phyloP scores from a whole-genome alignment of 1,139 yeast species.

The Lizanozyma gosingica region DNA sequence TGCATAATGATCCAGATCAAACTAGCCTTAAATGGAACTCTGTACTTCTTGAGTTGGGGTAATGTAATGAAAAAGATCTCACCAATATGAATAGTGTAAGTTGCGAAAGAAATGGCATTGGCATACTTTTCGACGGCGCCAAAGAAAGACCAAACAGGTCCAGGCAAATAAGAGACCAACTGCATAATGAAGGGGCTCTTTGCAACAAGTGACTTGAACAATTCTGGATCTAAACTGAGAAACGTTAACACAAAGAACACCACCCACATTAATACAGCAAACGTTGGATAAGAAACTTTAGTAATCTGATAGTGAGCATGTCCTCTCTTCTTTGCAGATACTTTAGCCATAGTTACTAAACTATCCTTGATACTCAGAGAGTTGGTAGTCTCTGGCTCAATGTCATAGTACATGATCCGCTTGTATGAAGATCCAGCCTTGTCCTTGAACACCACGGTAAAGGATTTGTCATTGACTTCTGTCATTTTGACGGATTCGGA shows the following conservation, averaged over 20 bases:
- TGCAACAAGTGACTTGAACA: slow-evolving; percentile 15
- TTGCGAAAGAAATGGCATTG: slow-evolving; percentile 8
- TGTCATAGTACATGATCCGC: neutral
- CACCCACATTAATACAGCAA: slow-evolving; percentile 11
- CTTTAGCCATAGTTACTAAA: slow-evolving; percentile 37
- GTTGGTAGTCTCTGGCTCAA: neutral
- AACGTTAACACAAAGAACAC: slow-evolving; percentile 12
- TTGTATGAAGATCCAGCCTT: slow-evolving; percentile 1
- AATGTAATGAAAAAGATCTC: slow-evolving; percentile 19
- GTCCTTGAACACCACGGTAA: slow-evolving; percentile 19
- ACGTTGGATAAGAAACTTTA: slow-evolving; percentile 16
- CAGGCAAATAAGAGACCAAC: slow-evolving; percentile 15
- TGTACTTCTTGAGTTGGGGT: slow-evolving; percentile 22
- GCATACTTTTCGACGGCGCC: slow-evolving; percentile 12
- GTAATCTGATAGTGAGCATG: slow-evolving; percentile 24
- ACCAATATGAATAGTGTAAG: slow-evolving; percentile 18
- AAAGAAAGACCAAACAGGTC: slow-evolving; percentile 7
- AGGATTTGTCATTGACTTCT: slow-evolving; percentile 17
- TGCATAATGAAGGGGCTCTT: slow-evolving; percentile 15
- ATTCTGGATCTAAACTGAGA: slow-evolving; percentile 16
- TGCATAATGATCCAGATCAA: slow-evolving; percentile 24
- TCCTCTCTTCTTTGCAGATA: slow-evolving; percentile 33
- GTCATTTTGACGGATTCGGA: slow-evolving; percentile 10
- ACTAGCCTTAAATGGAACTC: slow-evolving; percentile 24
- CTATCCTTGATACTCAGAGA: slow-evolving; percentile 22